Base-by-base conservation (phyloP, 805 yeast species). In the Cyberlindnera nakhonratchasimensis region DNA sequence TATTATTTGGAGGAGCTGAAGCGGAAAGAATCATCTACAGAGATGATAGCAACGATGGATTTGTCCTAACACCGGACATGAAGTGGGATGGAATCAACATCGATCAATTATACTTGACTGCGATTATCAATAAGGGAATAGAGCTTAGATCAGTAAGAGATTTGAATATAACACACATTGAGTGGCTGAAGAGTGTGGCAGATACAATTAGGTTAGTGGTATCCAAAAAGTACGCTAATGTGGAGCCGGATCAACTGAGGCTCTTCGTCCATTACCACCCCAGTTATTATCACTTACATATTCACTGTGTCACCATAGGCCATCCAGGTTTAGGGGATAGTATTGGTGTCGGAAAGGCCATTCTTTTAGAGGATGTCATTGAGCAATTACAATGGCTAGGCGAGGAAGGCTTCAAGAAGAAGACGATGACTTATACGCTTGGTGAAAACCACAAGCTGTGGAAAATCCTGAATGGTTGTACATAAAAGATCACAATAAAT, bases 261-360 rank as follows among this genome's bases (percentile, higher is more conserved):
- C 59, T 89, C 1, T 93, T 86, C 58, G 74, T 93, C 37, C 99
- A 93, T 67, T 86, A 93, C 62, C 98, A 90, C 52, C 99, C 99
- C 0, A 85, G 96, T 0, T 93, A 91, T 62, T 93, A 93, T 58
- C 98, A 93, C 57, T 83, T 93, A 69, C 99, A 93, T 59, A 74
- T 93, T 14, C 99, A 93, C 61, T 82, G 87, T 14, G 96, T 88
- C 16, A 83, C 86, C 54, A 70, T 85, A 6, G 70, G 64, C 16
- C 86, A 86, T 52, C 78, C 77, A 2, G 86, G 93, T 1, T 54
- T 82, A 41, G 80, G 88, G 34, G 73, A 74, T 50, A 79, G 95
- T 35, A 73, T 86, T 54, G 63, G 77, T 6, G 75, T 74, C 2
- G 98, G 98, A 2, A 85, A 84, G 54, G 96, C 97, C 2, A 70